Conservation (phyloP, 139 green algal genomes). For the Micromonas commoda region DNA sequence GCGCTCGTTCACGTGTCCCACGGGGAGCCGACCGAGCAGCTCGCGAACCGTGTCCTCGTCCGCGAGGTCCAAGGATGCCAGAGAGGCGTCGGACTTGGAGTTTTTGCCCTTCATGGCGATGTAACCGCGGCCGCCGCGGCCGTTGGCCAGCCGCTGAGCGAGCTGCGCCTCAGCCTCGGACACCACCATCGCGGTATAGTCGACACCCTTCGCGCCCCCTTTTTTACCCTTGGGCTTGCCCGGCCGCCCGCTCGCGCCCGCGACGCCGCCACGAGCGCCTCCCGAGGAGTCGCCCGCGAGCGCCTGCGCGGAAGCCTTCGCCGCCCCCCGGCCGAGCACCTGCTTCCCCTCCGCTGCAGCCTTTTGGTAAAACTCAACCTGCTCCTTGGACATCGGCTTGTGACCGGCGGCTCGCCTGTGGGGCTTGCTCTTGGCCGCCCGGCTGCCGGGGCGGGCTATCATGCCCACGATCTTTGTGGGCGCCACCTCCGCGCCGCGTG, state of each 20-base stretch:
- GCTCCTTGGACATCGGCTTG: background rate
- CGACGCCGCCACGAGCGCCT: background rate
- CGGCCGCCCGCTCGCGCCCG: background rate
- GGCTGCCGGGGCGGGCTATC: too few species aligned
- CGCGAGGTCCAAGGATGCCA: conserved; percentile 1
- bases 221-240: background rate
- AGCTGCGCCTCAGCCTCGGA: background rate
- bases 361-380: background rate
- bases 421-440: background rate
- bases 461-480: too few species aligned
- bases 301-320: background rate
- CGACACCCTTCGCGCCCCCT: background rate
- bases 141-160: background rate
- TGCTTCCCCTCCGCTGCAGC: background rate
- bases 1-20: conserved; percentile 12
- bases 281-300: background rate
- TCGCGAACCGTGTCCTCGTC: conserved; percentile 22
- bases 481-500: too few species aligned
- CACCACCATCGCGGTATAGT: background rate
- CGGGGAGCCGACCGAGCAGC: background rate
- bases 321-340: background rate
- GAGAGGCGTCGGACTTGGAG: background rate
- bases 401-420: background rate
- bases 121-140: background rate
- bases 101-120: background rate